phyloP scores from a whole-genome alignment of 768 basidiomycete species.

The Coprinopsis sp. region DNA sequence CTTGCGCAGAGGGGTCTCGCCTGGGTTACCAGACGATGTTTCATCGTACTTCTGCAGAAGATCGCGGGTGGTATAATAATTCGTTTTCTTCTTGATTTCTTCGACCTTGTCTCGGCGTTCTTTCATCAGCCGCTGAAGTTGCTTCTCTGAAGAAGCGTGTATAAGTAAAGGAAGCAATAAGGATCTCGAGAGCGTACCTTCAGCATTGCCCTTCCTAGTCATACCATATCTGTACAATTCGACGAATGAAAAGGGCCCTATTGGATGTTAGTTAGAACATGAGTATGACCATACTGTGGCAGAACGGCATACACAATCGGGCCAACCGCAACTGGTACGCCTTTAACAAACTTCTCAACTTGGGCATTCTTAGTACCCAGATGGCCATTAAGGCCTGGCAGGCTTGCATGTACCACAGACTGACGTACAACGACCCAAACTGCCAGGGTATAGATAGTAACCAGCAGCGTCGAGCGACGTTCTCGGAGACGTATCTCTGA shows the following conservation, averaged over 20 bases:
- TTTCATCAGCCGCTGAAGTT: conserved; percentile 66
- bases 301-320: conserved; percentile 66
- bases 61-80: conserved; percentile 89
- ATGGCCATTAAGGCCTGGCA: conserved; percentile 40
- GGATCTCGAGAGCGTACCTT: conserved; percentile 50
- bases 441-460: conserved; percentile 74
- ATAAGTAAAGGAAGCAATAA: not conserved
- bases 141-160: conserved; percentile 55
- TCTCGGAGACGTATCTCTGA: conserved; percentile 85
- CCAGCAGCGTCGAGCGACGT: conserved; percentile 68
- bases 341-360: conserved; percentile 42
- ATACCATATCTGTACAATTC: conserved; percentile 85
- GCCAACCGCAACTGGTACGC: conserved; percentile 60
- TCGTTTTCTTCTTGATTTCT: conserved; percentile 96
- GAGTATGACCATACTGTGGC: no score
- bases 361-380: conserved; percentile 19
- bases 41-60: conserved; percentile 90
- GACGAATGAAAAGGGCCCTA: conserved; percentile 68
- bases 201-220: conserved; percentile 70
- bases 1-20: conserved; percentile 39
- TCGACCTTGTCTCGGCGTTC: conserved; percentile 83
- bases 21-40: conserved; percentile 28
- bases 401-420: conserved; percentile 64
- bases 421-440: conserved; percentile 70
- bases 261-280: not conserved